Percentiles rank a stretch among this genome's conserved stretches.
These are phyloP conservation scores for Pistacia atlantica DNA, from an alignment of 345 rosid genomes.

Conservation along the genomic window DNA sequence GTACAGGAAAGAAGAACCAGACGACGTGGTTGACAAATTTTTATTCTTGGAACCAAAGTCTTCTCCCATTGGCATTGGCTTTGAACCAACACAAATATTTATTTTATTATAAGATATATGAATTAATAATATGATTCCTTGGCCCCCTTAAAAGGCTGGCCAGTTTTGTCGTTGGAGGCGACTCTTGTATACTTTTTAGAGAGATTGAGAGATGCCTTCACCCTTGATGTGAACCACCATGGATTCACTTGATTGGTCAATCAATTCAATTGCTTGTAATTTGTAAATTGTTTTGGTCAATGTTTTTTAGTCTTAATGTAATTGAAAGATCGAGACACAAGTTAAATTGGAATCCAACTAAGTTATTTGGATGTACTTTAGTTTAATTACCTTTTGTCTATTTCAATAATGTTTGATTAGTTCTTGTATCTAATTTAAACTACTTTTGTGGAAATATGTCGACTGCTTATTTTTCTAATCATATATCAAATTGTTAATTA, in stretches of 20 bases:
- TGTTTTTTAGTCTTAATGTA: background rate
- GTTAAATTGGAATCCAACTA: background rate
- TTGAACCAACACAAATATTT: background rate
- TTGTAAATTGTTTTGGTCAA: background rate
- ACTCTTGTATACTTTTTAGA: slow-evolving; percentile 22
- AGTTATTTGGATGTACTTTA: background rate
- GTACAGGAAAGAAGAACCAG: slow-evolving; percentile 21
- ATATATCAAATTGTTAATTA: too few relatives aligned
- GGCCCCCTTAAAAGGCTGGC: slow-evolving; percentile 46
- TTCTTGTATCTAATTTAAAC: background rate
- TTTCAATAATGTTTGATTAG: background rate
- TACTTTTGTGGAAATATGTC: too few relatives aligned
- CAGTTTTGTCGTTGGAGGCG: slow-evolving; percentile 48
- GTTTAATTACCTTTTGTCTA: background rate
- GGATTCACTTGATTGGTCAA: slow-evolving; percentile 16
- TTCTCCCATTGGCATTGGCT: slow-evolving; percentile 15
- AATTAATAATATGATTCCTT: slow-evolving; percentile 31
- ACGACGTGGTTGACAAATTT: slow-evolving; percentile 42
- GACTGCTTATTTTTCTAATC: too few relatives aligned
- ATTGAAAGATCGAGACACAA: background rate
- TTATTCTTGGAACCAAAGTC: slow-evolving; percentile 20
- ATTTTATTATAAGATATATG: background rate
- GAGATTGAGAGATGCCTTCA: slow-evolving; percentile 22
- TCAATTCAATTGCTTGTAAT: background rate
- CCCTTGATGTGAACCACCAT: slow-evolving; percentile 2